A percentile compares a stretch with the other conserved stretches of the same genome.
These are phyloP conservation scores for Theobroma cacao DNA, from an alignment of 345 rosid species.

Conservation along the genomic window DNA sequence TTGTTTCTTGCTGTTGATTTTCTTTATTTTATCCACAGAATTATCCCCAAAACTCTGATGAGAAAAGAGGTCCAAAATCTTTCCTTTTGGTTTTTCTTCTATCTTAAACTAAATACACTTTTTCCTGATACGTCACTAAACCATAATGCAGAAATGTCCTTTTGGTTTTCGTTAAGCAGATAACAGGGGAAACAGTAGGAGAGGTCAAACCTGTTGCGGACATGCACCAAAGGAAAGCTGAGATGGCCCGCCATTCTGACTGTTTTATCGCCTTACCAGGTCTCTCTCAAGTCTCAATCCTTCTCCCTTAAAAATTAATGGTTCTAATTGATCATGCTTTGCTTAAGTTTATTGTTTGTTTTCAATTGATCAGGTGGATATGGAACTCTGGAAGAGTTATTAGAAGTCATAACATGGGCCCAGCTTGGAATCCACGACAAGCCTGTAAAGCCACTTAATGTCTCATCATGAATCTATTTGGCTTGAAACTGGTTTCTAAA, in stretches of 20 bases:
- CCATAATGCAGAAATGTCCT: background rate
- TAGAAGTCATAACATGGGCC: slow-evolving; percentile 58
- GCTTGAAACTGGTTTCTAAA: background rate
- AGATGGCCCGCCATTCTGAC: slow-evolving; percentile 58
- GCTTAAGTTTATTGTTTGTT: background rate
- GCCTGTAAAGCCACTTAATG: slow-evolving; percentile 36
- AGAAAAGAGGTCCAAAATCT: slow-evolving; percentile 61
- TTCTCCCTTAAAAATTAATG: background rate
- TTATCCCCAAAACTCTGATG: slow-evolving; percentile 90
- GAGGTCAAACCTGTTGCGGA: slow-evolving; percentile 54
- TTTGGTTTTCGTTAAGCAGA: slow-evolving; percentile 24
- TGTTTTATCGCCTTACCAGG: slow-evolving; percentile 63
- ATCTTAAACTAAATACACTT: background rate
- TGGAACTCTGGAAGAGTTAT: slow-evolving; percentile 55
- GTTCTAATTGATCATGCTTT: background rate
- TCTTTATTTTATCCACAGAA: slow-evolving; percentile 35
- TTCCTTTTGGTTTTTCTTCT: background rate
- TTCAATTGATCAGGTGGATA: slow-evolving; percentile 40
- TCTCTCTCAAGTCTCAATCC: slow-evolving; percentile 11
- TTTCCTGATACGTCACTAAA: background rate
- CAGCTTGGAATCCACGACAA: slow-evolving; percentile 57
- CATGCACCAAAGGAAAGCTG: slow-evolving; percentile 67
- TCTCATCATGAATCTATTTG: slow-evolving; percentile 1
- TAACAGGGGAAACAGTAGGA: slow-evolving; percentile 69
- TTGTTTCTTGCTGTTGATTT: background rate